Evolutionary conservation across 192 early-diverging fungal genomes (phyloP).

Genomic region (Coemansia sp.): DNA sequence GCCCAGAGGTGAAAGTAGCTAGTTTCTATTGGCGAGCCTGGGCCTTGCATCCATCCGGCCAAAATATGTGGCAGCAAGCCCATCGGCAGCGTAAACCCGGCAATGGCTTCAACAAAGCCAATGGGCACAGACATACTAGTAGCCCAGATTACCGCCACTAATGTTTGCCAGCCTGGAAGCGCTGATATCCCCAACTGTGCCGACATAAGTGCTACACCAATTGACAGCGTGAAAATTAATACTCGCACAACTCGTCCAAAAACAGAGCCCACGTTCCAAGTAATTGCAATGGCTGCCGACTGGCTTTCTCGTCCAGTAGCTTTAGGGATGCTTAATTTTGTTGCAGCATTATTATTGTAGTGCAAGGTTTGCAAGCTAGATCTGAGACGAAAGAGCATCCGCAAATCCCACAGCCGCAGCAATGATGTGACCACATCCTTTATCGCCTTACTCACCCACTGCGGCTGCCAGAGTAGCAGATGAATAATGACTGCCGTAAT

Average conservation of each 20-base stretch:
- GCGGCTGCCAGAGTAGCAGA: conserved; percentile 45
- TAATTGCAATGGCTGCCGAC: not conserved
- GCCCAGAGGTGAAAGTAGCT: conserved; percentile 57
- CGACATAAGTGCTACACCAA: conserved; percentile 43
- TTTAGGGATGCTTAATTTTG: not conserved
- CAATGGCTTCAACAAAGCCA: conserved; percentile 50
- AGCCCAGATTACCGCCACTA: conserved; percentile 45
- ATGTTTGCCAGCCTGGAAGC: conserved; percentile 48
- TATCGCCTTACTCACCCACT: conserved; percentile 36
- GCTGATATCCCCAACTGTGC: conserved; percentile 44
- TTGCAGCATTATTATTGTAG: not conserved
- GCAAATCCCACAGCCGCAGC: conserved; percentile 44
- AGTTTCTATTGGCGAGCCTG: conserved; percentile 50
- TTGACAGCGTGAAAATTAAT: conserved; percentile 33
- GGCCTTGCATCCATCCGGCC: conserved; percentile 46
- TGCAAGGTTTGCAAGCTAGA: not conserved
- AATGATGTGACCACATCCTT: conserved; percentile 27
- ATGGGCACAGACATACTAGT: conserved; percentile 39
- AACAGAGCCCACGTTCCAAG: conserved; percentile 26
- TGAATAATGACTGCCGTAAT: conserved; percentile 44
- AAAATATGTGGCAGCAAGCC: conserved; percentile 53
- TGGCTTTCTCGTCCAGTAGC: not conserved
- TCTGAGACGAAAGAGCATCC: conserved; percentile 22
- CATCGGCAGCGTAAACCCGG: conserved; percentile 53
- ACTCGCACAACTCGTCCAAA: conserved; percentile 34